These are phyloP conservation scores for Centella asiatica DNA, from an alignment of 129 eudicot genomes.

Conservation along the genomic window DNA sequence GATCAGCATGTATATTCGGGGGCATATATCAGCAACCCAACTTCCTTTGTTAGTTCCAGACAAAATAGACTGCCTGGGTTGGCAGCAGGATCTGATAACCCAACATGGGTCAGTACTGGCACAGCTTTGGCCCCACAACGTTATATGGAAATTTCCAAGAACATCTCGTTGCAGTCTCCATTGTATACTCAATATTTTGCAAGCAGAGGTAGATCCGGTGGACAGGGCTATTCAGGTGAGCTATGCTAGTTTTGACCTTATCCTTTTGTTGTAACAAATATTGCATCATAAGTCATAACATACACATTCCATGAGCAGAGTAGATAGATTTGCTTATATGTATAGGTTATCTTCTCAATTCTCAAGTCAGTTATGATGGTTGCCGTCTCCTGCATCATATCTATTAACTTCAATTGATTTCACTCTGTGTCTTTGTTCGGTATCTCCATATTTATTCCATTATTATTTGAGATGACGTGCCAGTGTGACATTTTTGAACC, in stretches of 20 bases:
- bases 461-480: no score
- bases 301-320: no score
- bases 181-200: conserved; percentile 18
- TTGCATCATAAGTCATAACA: not conserved
- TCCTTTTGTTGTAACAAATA: not conserved
- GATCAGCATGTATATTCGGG: conserved; percentile 21
- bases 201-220: conserved; percentile 19
- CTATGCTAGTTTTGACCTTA: not conserved
- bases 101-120: conserved; percentile 19
- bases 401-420: no score
- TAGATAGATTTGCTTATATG: no score
- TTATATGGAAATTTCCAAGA: conserved; percentile 17
- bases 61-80: conserved; percentile 14
- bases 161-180: conserved; percentile 15
- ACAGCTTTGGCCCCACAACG: conserved; percentile 20
- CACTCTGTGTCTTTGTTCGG: no score
- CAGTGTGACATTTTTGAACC: no score
- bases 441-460: no score
- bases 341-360: no score
- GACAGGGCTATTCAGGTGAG: conserved; percentile 31
- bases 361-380: no score
- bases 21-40: conserved; percentile 18
- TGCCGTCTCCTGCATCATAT: no score
- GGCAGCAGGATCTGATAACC: conserved; percentile 22
- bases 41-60: conserved; percentile 15